Conservation (phyloP, 257 asterid species). For the Asclepias syriaca region DNA sequence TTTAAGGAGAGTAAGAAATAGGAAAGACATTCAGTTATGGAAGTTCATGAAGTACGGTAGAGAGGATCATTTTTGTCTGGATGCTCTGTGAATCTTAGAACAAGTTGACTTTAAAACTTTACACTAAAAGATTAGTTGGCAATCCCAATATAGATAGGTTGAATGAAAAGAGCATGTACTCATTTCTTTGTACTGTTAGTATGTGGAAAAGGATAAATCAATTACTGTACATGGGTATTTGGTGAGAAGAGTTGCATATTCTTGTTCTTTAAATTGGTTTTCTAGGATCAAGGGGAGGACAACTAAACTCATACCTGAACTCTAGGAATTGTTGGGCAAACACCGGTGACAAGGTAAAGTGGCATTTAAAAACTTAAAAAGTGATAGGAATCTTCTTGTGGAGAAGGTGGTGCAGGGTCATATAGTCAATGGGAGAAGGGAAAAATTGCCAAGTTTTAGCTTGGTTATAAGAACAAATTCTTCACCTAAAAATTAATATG, state of each 20-base stretch:
- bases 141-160: neutral
- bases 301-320: neutral
- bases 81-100: neutral
- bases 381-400: neutral
- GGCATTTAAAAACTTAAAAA: neutral
- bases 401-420: neutral
- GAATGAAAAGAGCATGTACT: neutral
- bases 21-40: neutral
- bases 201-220: neutral
- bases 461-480: too few relatives aligned
- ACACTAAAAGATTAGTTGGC: neutral
- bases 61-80: neutral
- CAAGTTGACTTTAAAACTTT: neutral
- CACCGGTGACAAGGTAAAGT: neutral
- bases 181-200: neutral
- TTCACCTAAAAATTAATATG: too few relatives aligned
- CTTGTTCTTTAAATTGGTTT: neutral
- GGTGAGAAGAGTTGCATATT: neutral
- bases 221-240: neutral
- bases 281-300: neutral
- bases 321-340: neutral
- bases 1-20: neutral
- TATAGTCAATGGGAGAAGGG: too few relatives aligned
- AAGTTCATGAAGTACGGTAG: neutral
- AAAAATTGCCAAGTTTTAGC: too few relatives aligned